A percentile compares a stretch with the other conserved stretches of the same genome.
These are phyloP conservation scores for Schizophyllum commune DNA, from an alignment of 1,284 basidiomycete genomes.

Conservation along the genomic window DNA sequence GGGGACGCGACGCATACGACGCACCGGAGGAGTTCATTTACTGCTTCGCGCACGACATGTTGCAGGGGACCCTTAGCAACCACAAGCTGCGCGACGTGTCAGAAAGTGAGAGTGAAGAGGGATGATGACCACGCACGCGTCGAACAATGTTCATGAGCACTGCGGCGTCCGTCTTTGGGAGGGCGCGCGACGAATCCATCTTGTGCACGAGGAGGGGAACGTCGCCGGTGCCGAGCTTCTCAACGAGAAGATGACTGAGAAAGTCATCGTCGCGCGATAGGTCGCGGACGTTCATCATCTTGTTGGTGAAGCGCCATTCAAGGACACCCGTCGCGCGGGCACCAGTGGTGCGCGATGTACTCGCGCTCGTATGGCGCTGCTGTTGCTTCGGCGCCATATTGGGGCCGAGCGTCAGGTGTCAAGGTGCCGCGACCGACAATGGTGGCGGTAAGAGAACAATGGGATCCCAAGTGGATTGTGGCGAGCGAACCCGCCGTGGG, in stretches of 20 bases:
- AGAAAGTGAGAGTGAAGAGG: conserved; percentile 18
- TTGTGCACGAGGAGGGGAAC: conserved; percentile 77
- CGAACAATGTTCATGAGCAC: conserved; percentile 62
- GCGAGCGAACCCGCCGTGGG: no score
- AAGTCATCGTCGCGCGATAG: conserved; percentile 82
- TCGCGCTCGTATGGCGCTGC: no score
- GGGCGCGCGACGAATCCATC: conserved; percentile 67
- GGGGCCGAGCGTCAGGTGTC: no score
- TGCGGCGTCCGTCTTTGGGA: conserved; percentile 63
- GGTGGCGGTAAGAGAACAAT: no score
- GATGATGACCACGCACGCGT: conserved; percentile 52
- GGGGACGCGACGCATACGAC: conserved; percentile 20
- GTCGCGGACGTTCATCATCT: conserved; percentile 76
- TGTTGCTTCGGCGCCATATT: no score
- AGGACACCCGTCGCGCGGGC: conserved; percentile 11
- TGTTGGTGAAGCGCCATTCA: conserved; percentile 70
- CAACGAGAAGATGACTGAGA: conserved; percentile 75
- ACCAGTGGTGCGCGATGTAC: no score
- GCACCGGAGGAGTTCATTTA: conserved; percentile 67
- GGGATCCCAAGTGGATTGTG: no score
- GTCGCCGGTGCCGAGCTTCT: conserved; percentile 70
- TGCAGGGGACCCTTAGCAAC: conserved; percentile 42
- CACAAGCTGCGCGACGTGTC: conserved; percentile 42
- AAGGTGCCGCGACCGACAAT: no score
- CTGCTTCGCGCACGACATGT: conserved; percentile 54